A percentile compares a stretch with the other conserved stretches of the same genome.
Evolutionary conservation across 148 eudicot genomes (phyloP).

Genomic region (Rhododendron griersonianum): DNA sequence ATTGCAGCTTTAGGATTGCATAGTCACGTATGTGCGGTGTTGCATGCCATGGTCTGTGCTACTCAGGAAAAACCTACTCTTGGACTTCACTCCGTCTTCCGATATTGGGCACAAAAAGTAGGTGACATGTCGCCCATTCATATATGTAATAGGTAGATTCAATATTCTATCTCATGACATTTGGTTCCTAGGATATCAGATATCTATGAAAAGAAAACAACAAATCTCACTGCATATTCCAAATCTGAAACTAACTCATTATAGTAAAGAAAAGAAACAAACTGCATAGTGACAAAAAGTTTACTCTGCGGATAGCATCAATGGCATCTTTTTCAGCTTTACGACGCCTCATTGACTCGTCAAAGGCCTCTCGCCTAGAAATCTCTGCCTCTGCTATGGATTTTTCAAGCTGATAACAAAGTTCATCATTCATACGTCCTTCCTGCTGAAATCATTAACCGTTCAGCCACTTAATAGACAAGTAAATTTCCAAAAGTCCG

Average conservation of each 20-base stretch:
- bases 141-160: neutral
- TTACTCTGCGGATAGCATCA: slow-evolving; percentile 64
- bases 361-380: slow-evolving; percentile 26
- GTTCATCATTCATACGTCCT: slow-evolving; percentile 34
- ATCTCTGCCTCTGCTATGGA: slow-evolving; percentile 59
- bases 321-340: slow-evolving; percentile 70
- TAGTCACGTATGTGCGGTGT: neutral
- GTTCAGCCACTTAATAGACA: neutral
- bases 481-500: neutral
- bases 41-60: neutral
- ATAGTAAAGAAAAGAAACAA: neutral
- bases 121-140: neutral
- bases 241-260: neutral
- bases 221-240: neutral
- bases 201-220: neutral
- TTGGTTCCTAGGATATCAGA: neutral
- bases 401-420: slow-evolving; percentile 62
- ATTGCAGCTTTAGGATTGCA: neutral
- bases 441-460: slow-evolving; percentile 35
- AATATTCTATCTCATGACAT: neutral
- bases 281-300: slow-evolving; percentile 6
- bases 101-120: neutral
- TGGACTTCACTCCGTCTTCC: neutral
- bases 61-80: neutral
- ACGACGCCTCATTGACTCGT: slow-evolving; percentile 63